Conservation (phyloP, 2,329 filamentous ascomycete species). For the Apiospora kogelbergensis region DNA sequence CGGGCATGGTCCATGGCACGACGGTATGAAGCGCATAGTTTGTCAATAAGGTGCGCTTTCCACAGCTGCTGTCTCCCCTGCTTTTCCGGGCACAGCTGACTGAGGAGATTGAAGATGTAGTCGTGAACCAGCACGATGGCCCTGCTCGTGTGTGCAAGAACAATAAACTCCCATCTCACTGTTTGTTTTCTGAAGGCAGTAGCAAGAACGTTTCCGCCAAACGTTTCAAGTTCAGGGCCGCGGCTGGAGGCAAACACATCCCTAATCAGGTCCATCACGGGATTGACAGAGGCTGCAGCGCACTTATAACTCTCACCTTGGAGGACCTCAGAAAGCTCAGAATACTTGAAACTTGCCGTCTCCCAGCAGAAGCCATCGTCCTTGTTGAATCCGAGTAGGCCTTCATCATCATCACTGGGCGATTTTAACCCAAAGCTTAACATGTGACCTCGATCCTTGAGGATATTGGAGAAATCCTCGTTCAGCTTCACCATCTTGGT, state of each 20-base stretch:
- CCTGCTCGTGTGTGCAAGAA: slow-evolving; percentile 49
- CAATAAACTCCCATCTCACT: slow-evolving; percentile 50
- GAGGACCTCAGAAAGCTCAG: slow-evolving; percentile 24
- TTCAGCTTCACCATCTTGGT: slow-evolving; percentile 39
- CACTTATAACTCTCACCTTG: slow-evolving; percentile 22
- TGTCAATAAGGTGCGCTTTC: slow-evolving; percentile 44
- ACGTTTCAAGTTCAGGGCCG: slow-evolving; percentile 56
- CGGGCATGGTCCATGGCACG: slow-evolving; percentile 46
- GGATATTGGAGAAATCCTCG: slow-evolving; percentile 31
- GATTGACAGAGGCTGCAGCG: slow-evolving; percentile 12
- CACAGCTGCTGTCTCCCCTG: slow-evolving; percentile 30
- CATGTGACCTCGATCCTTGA: slow-evolving; percentile 27
- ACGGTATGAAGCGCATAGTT: slow-evolving; percentile 45
- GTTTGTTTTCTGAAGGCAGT: slow-evolving; percentile 54
- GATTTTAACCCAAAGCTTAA: slow-evolving; percentile 15
- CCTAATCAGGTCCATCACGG: slow-evolving; percentile 42
- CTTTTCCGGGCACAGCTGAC: slow-evolving; percentile 41
- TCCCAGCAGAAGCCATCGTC: too few relatives aligned
- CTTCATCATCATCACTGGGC: background rate
- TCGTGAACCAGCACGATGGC: slow-evolving; percentile 51
- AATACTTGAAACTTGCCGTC: too few relatives aligned
- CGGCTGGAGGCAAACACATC: slow-evolving; percentile 39
- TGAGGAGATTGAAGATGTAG: slow-evolving; percentile 48
- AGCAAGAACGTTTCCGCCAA: slow-evolving; percentile 40
- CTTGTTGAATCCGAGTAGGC: too few relatives aligned